Base-by-base conservation (phyloP, 331 rosid species). In the Rhamnella rubrinervis region DNA sequence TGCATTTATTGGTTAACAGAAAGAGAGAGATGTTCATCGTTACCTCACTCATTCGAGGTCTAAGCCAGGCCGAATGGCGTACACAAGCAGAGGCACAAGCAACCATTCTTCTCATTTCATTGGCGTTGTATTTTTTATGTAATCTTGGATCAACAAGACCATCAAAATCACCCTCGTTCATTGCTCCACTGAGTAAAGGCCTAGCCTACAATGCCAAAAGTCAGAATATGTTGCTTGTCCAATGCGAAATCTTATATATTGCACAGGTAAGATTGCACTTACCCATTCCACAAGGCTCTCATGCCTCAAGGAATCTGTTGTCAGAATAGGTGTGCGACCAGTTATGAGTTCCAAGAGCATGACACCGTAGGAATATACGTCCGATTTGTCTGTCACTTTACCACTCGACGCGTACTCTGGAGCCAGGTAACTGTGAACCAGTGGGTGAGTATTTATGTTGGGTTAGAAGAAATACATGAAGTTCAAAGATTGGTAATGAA, bases 391-490 rank as follows among this genome's bases (percentile, higher is more conserved):
- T 6, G 89, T 87, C 61, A 87, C 74, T 74, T 86, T 83, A 47
- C 92, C 88, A 66, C 87, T 86, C 11, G 87, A 85, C 78, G 92
- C 92, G 15, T 86, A 86, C 59, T 86, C 92, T 6, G 92, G 96
- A 61, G 96, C 96, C 63, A 89, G 65, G 68, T 89, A 83, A 71
- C 96, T 87, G 75, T 55, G 63, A 59, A 52, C 40, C 35, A 31
- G 35, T 31, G 35, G 62, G 18, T 72, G 46, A 81, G 16, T 39
- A 52, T 39, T 62, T 23, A 20, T 15, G 65, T 49, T 39, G 23
- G 25, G 16, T 59, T 2, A 7, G 5, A 14, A 46, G 16, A 19
- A 3, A 13, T 41, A 7, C 13, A 41, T 41, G 49, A 41, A 41
- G 14, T 41, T 40, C 7, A 18, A 14, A 17, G 25, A 0, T 2